Evolutionary conservation across 1,284 basidiomycete species (phyloP).

Genomic region (Marasmius sp.): DNA sequence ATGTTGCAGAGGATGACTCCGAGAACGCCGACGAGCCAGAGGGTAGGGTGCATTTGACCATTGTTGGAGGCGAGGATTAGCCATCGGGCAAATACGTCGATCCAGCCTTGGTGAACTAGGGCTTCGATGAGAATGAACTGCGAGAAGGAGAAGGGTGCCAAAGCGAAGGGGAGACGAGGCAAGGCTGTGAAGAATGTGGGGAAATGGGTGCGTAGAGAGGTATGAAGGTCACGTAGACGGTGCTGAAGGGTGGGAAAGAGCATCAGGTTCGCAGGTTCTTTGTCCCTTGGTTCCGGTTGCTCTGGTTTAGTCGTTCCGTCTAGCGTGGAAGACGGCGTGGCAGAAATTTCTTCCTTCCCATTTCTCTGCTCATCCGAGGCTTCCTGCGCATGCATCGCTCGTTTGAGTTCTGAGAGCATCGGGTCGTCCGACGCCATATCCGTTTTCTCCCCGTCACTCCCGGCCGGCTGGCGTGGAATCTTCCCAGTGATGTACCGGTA

Average conservation of each 20-base stretch:
- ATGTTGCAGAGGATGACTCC: slow-evolving; percentile 85
- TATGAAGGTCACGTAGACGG: slow-evolving; percentile 20
- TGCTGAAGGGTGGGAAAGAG: slow-evolving; percentile 18
- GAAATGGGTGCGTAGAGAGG: slow-evolving; percentile 44
- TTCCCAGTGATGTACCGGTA: slow-evolving; percentile 36
- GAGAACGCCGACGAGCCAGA: slow-evolving; percentile 58
- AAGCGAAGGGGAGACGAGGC: slow-evolving; percentile 73
- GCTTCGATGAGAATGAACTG: slow-evolving; percentile 95
- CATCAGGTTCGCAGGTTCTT: slow-evolving; percentile 2
- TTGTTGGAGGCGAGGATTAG: slow-evolving; percentile 43
- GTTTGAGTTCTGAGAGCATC: slow-evolving; percentile 8
- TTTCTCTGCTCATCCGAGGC: no score
- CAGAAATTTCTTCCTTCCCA: no score
- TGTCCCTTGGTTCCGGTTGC: not conserved
- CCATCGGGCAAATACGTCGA: slow-evolving; percentile 84
- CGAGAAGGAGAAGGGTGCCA: slow-evolving; percentile 91
- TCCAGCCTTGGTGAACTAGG: slow-evolving; percentile 87
- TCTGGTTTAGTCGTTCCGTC: not conserved
- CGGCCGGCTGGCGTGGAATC: slow-evolving; percentile 15
- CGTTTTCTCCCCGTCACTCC: slow-evolving; percentile 2
- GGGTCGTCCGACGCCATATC: slow-evolving; percentile 12
- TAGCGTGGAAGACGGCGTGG: not conserved
- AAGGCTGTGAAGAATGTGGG: slow-evolving; percentile 76
- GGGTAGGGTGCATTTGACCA: slow-evolving; percentile 45
- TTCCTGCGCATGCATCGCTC: not conserved